Evolutionary conservation across 179 eudicot species (phyloP).

Genomic region (Gypsophila paniculata): DNA sequence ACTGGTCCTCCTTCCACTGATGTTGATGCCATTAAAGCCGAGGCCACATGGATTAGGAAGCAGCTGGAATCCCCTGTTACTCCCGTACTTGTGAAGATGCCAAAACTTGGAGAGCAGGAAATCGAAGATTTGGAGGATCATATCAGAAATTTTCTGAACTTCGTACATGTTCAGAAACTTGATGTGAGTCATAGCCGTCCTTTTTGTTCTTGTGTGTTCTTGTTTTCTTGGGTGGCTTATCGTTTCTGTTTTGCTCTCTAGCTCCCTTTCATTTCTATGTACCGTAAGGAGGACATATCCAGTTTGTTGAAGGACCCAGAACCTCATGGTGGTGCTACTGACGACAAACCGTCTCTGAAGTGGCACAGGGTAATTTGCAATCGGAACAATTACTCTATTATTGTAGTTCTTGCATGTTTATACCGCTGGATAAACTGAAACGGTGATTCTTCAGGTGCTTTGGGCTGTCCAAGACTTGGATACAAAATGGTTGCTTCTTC

Average conservation of each 20-base stretch:
- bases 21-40: constrained; percentile 53
- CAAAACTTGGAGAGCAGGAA: constrained; percentile 39
- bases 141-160: constrained; percentile 60
- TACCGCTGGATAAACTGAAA: constrained; percentile 4
- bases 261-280: constrained; percentile 87
- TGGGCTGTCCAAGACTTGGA: constrained; percentile 88
- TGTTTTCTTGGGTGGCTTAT: constrained; percentile 4
- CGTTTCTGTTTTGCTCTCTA: constrained; percentile 18
- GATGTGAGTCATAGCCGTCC: constrained; percentile 53
- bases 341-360: constrained; percentile 45
- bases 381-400: background rate
- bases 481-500: constrained; percentile 90
- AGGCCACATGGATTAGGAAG: constrained; percentile 79
- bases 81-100: constrained; percentile 44
- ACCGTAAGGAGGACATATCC: constrained; percentile 69
- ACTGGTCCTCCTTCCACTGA: constrained; percentile 75
- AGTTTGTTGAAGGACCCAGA: constrained; percentile 66
- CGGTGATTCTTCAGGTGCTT: constrained; percentile 56
- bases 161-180: constrained; percentile 66
- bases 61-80: constrained; percentile 52
- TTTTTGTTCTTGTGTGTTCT: background rate
- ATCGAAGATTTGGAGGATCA: constrained; percentile 58
- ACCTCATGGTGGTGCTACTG: constrained; percentile 31
- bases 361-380: constrained; percentile 65
- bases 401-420: background rate